Evolutionary conservation across 2,329 filamentous ascomycete species (phyloP).

Genomic region (Sarocladiaceae sp.): DNA sequence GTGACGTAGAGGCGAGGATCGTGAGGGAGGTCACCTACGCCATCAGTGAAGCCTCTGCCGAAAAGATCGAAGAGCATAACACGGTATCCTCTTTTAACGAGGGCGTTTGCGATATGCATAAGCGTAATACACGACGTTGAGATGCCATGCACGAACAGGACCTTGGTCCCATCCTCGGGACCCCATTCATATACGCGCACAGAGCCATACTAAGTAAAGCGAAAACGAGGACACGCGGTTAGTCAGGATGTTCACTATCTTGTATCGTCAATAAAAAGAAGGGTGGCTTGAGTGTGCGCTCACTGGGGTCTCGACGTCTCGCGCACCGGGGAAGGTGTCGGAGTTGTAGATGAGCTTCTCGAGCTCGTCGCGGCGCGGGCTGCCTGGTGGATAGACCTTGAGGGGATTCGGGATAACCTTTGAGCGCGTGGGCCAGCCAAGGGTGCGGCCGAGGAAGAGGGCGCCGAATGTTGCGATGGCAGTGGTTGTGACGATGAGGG

Average conservation of each 20-base stretch:
- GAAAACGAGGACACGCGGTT: slow-evolving; percentile 2
- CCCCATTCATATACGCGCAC: slow-evolving; percentile 81
- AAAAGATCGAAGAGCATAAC: slow-evolving; percentile 78
- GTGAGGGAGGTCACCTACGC: slow-evolving; percentile 60
- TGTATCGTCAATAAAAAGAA: too few species aligned
- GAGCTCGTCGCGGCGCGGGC: slow-evolving; percentile 19
- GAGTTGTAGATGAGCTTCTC: slow-evolving; percentile 50
- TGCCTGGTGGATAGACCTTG: slow-evolving; percentile 29
- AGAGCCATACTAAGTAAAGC: slow-evolving; percentile 51
- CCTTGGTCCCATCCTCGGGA: slow-evolving; percentile 63
- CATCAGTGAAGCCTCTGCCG: slow-evolving; percentile 61
- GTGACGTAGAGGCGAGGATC: slow-evolving; percentile 67
- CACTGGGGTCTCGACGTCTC: slow-evolving; percentile 65
- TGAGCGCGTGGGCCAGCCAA: slow-evolving; percentile 33
- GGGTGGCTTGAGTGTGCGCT: too few species aligned
- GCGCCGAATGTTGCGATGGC: slow-evolving; percentile 32
- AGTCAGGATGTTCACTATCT: too few species aligned
- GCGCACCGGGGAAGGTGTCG: slow-evolving; percentile 62
- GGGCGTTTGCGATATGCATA: slow-evolving; percentile 56
- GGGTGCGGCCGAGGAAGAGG: slow-evolving; percentile 19
- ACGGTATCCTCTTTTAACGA: slow-evolving; percentile 64
- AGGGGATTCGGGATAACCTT: slow-evolving; percentile 39
- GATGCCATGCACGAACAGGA: slow-evolving; percentile 77
- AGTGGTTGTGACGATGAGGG: slow-evolving; percentile 31
- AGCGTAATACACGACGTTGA: slow-evolving; percentile 74